These are phyloP conservation scores for Albugo candida DNA, from an alignment of 352 stramenopile species.

Conservation along the genomic window DNA sequence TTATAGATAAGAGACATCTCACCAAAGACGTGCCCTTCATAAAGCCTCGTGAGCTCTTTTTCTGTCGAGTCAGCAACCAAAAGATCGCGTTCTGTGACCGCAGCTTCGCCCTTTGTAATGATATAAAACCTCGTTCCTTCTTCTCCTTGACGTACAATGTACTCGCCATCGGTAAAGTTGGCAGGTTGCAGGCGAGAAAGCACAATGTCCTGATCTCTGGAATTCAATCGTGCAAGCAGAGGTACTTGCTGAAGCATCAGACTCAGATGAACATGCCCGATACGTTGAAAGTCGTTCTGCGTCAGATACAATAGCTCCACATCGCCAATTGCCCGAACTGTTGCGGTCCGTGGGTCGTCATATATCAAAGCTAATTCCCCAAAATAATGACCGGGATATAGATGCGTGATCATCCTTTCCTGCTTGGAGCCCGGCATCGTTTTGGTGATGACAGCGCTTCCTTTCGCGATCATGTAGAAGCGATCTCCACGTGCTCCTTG, in stretches of 20 bases:
- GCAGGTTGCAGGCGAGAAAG: slow-evolving; percentile 57
- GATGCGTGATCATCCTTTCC: slow-evolving; percentile 73
- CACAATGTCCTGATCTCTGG: slow-evolving; percentile 61
- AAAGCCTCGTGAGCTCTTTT: slow-evolving; percentile 63
- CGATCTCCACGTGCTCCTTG: slow-evolving; percentile 65
- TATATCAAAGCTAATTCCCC: slow-evolving; percentile 85
- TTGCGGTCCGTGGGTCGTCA: slow-evolving; percentile 72
- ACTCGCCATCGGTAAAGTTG: slow-evolving; percentile 74
- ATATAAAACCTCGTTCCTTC: slow-evolving; percentile 79
- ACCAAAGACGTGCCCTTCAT: slow-evolving; percentile 77
- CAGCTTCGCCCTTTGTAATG: slow-evolving; percentile 72
- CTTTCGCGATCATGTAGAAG: slow-evolving; percentile 84
- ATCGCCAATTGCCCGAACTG: slow-evolving; percentile 51
- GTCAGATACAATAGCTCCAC: slow-evolving; percentile 72
- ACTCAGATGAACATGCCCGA: slow-evolving; percentile 71
- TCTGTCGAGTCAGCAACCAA: slow-evolving; percentile 15
- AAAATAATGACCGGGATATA: slow-evolving; percentile 86
- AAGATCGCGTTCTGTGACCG: slow-evolving; percentile 50
- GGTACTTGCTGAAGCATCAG: slow-evolving; percentile 77
- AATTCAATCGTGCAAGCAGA: slow-evolving; percentile 42
- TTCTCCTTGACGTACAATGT: slow-evolving; percentile 79
- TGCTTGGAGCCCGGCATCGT: slow-evolving; percentile 20
- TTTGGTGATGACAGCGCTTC: slow-evolving; percentile 74
- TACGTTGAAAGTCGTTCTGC: slow-evolving; percentile 74
- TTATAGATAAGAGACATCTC: slow-evolving; percentile 81